Conservation (phyloP, 2,329 filamentous ascomycete species). For the Penicillium aurantiogriseum region DNA sequence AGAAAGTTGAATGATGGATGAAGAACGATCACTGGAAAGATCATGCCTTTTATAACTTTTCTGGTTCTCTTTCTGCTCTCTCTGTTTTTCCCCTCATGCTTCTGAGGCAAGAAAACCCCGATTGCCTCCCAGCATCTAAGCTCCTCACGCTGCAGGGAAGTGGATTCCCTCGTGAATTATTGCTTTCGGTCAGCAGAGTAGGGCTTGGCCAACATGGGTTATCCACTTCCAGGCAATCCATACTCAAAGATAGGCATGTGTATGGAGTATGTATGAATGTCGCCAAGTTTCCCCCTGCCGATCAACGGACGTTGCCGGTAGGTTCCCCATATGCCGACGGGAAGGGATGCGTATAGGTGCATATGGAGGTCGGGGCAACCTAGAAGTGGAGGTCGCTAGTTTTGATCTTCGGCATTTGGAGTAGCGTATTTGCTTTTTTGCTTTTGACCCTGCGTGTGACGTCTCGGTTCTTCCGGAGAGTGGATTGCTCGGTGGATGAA, state of each 20-base stretch:
- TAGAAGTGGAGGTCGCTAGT: background rate
- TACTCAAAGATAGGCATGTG: background rate
- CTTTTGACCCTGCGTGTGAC: background rate
- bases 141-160: background rate
- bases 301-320: background rate
- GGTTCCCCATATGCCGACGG: background rate
- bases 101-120: background rate
- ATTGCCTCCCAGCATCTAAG: background rate
- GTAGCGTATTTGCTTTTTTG: background rate
- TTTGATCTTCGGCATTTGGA: background rate
- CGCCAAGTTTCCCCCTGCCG: background rate
- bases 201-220: background rate
- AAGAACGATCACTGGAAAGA: background rate
- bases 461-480: background rate
- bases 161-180: constrained; percentile 9
- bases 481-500: background rate
- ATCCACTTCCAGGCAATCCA: background rate
- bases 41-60: constrained; percentile 23
- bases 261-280: background rate
- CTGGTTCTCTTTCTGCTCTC: background rate
- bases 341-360: background rate
- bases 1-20: constrained; percentile 12
- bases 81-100: background rate
- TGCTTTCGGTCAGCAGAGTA: background rate
- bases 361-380: background rate